Evolutionary conservation across 2,329 filamentous ascomycete species (phyloP), one percentile per base, ranked within the genome.

Genomic region (Talaromyces sp.): DNA sequence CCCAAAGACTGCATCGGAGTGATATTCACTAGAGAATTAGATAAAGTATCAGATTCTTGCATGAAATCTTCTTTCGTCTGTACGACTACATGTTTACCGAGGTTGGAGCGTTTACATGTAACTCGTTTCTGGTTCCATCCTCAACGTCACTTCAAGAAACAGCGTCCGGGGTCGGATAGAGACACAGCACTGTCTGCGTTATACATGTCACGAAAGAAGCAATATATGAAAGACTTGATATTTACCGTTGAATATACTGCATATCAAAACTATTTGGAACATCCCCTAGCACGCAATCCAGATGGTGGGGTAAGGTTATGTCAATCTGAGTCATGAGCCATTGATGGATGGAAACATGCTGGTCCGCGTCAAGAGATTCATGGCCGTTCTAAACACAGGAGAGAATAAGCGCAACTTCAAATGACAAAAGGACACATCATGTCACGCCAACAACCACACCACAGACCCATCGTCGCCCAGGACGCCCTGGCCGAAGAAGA

Each of bases 401-500:
- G 16, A 40, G 23, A 28, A 48, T 4, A n/a, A n/a, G n/a, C n/a
- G n/a, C 23, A 16, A 9, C 14, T 28, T 25, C 1, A 7, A 25
- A 25, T 16, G 16, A 31, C 2, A 35, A 21, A 28, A 3, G 28
- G 16, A 37, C 21, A 44, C n/a, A 28, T 14, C n/a, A 58, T 58
- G 56, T 40, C 33, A 7, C 21, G n/a, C n/a, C 16, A 21, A 16
- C 9, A 11, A 37, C 31, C 50, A 54, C 28, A 35, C 4, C 50
- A 54, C 31, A 50, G 33, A 40, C 33, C 28, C 21, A 60, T 60
- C 44, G 31, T 60, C 58, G 44, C 58, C 14, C 58, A 60, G 40
- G 44, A 60, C 44, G 58, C 58, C 21, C 35, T 48, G 11, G 58
- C 39, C 33, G 44, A 60, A 52, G 42, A n/a, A 52, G 42, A n/a